Evolutionary conservation across 805 yeast genomes (phyloP).

Genomic region (Isabelozyma heimii): DNA sequence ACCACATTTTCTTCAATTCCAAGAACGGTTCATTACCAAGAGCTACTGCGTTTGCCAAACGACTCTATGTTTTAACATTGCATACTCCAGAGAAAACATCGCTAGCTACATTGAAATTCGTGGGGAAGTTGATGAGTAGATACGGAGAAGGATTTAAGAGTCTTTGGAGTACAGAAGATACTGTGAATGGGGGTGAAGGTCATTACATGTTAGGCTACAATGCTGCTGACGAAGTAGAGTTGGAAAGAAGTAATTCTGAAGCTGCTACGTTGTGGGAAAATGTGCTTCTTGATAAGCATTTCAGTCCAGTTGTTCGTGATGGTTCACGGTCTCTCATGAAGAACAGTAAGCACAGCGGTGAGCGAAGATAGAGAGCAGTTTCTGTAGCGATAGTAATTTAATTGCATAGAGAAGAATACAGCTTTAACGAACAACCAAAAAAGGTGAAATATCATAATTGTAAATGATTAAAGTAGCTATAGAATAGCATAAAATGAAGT

Average conservation of each 20-base stretch:
- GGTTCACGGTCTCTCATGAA: slow-evolving; percentile 49
- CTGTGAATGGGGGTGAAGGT: slow-evolving; percentile 71
- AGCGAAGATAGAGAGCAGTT: slow-evolving; percentile 5
- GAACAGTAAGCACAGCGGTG: slow-evolving; percentile 26
- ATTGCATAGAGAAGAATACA: background rate
- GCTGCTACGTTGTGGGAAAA: slow-evolving; percentile 93
- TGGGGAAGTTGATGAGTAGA: slow-evolving; percentile 71
- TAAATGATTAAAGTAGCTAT: no score
- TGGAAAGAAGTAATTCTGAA: slow-evolving; percentile 77
- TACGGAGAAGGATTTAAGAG: slow-evolving; percentile 69
- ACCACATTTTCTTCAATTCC: slow-evolving; percentile 75
- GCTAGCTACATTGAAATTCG: slow-evolving; percentile 70
- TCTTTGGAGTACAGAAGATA: slow-evolving; percentile 82
- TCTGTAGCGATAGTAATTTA: background rate
- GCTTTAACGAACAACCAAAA: background rate
- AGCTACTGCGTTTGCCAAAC: slow-evolving; percentile 79
- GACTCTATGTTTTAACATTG: slow-evolving; percentile 63
- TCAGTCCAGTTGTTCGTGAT: slow-evolving; percentile 75
- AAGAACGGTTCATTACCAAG: slow-evolving; percentile 63
- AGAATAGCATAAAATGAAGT: no score
- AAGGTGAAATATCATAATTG: no score
- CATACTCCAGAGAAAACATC: slow-evolving; percentile 88
- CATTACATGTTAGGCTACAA: slow-evolving; percentile 50
- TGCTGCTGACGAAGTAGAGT: slow-evolving; percentile 44
- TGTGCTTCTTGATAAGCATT: slow-evolving; percentile 74